A percentile compares a stretch with the other conserved stretches of the same genome.
Evolutionary conservation across 1,284 basidiomycete genomes (phyloP).

Genomic region (Boletellus deceptivus): DNA sequence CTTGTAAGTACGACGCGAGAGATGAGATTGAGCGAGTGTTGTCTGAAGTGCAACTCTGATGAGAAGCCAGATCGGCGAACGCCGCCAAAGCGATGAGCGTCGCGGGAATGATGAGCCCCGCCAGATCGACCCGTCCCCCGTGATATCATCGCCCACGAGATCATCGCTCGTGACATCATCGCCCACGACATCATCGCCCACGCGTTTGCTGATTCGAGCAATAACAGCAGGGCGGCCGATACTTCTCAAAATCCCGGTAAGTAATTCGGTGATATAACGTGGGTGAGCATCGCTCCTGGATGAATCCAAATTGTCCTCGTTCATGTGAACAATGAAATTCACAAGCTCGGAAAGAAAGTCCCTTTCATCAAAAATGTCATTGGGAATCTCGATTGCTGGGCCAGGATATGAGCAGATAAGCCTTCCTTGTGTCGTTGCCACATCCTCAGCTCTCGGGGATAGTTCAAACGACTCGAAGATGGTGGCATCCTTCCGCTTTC

Average conservation of each 20-base stretch:
- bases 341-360: slow-evolving; percentile 26
- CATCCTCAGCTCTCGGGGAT: neutral
- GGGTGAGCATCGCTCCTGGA: slow-evolving; percentile 30
- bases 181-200: slow-evolving; percentile 35
- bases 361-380: slow-evolving; percentile 15
- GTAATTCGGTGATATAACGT: slow-evolving; percentile 33
- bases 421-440: slow-evolving; percentile 29
- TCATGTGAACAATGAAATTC: slow-evolving; percentile 30
- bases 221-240: slow-evolving; percentile 22
- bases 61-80: slow-evolving; percentile 37
- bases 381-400: slow-evolving; percentile 28
- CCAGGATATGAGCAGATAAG: slow-evolving; percentile 36
- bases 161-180: no score
- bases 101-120: no score
- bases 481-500: neutral
- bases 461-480: neutral
- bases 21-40: slow-evolving; percentile 25
- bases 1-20: slow-evolving; percentile 38
- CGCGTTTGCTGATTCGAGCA: slow-evolving; percentile 29
- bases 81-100: slow-evolving; percentile 33
- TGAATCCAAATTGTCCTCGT: slow-evolving; percentile 11
- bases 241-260: slow-evolving; percentile 34
- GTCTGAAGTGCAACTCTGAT: slow-evolving; percentile 40
- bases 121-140: no score
- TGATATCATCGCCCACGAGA: no score